Evolutionary conservation across 1,284 basidiomycete genomes (phyloP), one percentile per base, ranked within the genome.

Genomic region (Athelia sp.): DNA sequence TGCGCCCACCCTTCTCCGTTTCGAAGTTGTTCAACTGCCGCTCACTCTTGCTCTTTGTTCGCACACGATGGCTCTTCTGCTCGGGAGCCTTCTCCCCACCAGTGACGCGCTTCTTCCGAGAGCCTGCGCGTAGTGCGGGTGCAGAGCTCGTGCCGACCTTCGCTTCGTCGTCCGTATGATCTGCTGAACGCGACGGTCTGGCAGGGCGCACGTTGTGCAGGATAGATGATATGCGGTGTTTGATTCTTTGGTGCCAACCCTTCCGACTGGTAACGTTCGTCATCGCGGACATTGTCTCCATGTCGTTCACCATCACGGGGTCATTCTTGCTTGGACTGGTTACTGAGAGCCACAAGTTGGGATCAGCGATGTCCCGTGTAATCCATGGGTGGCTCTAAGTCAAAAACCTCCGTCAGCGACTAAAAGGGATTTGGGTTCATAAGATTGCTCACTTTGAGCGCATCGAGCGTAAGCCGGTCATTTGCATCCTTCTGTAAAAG

Each of bases 281-380:
- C 72, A 92, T 81, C 8, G 92, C 93, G 18, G 81, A 82, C 19
- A 79, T 80, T 2, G 93, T 85, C 56, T 97, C 95, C 49, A 83
- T 82, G n/a, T 80, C 78, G 0, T 90, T 88, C 24, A 96, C 85
- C 47, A 79, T 73, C 47, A 89, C 78, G 36, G 75, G 76, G 14
- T 78, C 74, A 48, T 74, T 72, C 40, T 74, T 76, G 46, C 75
- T 73, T 2, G 82, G 82, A 44, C 84, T 82, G 1, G 92, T 96
- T 49, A 84, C 78, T 14, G 75, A 67, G 8, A 95, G 76, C 94
- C 95, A 98, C n/a, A 76, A 72, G 0, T 80, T 72, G 0, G 86
- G 80, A 50, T 90, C 78, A 15, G 76, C 64, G 24, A 98, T 74
- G 59, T 89, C 91, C 18, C 75, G 76, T 8, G 90, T 70, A 50